Percentiles rank a stretch among this genome's conserved stretches.
These are phyloP conservation scores for Cercospora janseana DNA, from an alignment of 2,329 filamentous ascomycete genomes.

Conservation along the genomic window DNA sequence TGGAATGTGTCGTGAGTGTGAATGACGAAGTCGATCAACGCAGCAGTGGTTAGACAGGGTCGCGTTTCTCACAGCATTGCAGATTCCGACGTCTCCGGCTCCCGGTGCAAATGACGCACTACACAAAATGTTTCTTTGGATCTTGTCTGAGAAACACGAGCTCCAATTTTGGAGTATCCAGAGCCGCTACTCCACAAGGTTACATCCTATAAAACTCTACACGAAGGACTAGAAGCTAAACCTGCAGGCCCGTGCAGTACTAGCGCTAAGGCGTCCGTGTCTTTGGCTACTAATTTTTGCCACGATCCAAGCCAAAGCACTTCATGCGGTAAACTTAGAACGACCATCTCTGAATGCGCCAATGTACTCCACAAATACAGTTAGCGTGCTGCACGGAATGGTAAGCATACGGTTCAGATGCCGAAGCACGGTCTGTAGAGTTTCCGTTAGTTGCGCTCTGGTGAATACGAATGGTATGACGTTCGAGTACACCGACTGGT, in stretches of 20 bases:
- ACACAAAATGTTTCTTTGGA: neutral
- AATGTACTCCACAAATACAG: neutral
- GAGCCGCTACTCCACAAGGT: neutral
- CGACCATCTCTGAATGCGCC: neutral
- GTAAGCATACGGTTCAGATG: neutral
- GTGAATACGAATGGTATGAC: slow-evolving; percentile 7
- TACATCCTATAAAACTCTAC: slow-evolving; percentile 6
- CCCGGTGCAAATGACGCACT: neutral
- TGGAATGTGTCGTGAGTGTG: neutral
- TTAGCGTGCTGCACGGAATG: neutral
- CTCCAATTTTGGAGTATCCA: slow-evolving; percentile 10
- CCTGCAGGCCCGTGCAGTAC: slow-evolving; percentile 5
- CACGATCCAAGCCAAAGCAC: slow-evolving; percentile 5
- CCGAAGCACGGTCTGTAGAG: neutral
- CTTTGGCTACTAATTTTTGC: neutral
- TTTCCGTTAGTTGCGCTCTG: neutral
- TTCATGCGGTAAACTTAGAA: neutral
- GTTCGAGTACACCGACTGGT: slow-evolving; percentile 1
- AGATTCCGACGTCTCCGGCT: neutral
- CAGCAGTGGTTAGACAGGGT: neutral
- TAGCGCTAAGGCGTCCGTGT: slow-evolving; percentile 3
- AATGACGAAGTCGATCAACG: neutral
- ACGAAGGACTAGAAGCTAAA: slow-evolving; percentile 8
- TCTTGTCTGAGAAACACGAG: neutral
- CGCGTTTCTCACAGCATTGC: neutral